Conservation (phyloP, 208 protist species). For the Herpetomonas samuelpessoai region DNA sequence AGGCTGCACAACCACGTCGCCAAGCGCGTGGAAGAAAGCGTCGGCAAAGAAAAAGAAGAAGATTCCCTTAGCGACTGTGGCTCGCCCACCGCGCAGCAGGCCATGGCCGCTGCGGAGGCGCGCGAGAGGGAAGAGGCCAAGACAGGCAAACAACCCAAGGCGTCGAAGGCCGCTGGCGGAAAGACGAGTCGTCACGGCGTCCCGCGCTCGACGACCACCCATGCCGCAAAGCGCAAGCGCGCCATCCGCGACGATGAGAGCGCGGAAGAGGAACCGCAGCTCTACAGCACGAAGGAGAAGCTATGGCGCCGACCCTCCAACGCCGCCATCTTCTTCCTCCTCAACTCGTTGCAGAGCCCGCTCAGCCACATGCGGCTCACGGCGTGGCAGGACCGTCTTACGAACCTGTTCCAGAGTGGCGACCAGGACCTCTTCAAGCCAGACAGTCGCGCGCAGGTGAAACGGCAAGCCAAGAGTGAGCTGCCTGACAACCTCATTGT, state of each 20-base stretch:
- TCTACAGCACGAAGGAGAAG: constrained; percentile 5
- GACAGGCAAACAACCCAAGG: too few relatives aligned
- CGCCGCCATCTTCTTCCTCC: constrained; percentile 20
- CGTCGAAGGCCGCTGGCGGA: too few relatives aligned
- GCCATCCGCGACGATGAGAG: constrained; percentile 3
- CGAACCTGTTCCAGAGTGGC: constrained; percentile 21
- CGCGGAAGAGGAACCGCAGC: constrained; percentile 11
- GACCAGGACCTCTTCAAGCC: constrained; percentile 32
- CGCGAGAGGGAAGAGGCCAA: too few relatives aligned
- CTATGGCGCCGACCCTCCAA: constrained; percentile 6
- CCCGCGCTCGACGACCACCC: too few relatives aligned
- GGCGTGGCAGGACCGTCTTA: constrained; percentile 50
- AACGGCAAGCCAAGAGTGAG: constrained; percentile 31
- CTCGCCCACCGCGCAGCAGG: too few relatives aligned
- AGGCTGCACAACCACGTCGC: too few relatives aligned
- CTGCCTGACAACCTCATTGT: constrained; percentile 23
- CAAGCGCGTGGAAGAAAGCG: too few relatives aligned
- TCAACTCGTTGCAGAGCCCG: constrained; percentile 39
- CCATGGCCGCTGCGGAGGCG: too few relatives aligned
- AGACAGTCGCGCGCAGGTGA: constrained; percentile 28
- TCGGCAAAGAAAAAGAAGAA: too few relatives aligned
- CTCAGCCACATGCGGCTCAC: constrained; percentile 36
- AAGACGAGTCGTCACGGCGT: too few relatives aligned
- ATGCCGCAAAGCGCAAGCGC: too few relatives aligned
- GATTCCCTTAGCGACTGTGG: too few relatives aligned